Percentiles rank a stretch among this genome's conserved stretches.
These are phyloP conservation scores for Mitragyna speciosa DNA, from an alignment of 257 asterid species.

Conservation along the genomic window DNA sequence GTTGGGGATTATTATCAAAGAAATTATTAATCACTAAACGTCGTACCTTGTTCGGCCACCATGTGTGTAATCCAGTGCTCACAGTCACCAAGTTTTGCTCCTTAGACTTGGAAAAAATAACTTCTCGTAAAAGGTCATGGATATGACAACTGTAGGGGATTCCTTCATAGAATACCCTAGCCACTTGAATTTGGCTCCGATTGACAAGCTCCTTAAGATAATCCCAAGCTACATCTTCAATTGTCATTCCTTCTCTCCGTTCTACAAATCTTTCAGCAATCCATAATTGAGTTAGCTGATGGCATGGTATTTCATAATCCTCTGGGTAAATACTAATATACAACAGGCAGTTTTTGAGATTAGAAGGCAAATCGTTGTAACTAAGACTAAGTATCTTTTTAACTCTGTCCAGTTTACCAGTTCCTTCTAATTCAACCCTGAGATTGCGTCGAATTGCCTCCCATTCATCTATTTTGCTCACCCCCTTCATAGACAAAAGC, in stretches of 20 bases:
- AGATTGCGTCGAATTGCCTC: no score
- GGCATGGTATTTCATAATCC: slow-evolving; percentile 5
- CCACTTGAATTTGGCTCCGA: slow-evolving; percentile 33
- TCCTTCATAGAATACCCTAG: slow-evolving; percentile 1
- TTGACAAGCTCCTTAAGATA: slow-evolving; percentile 27
- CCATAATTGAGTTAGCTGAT: slow-evolving; percentile 25
- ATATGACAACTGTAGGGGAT: slow-evolving; percentile 11
- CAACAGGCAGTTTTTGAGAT: no score
- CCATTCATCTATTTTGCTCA: slow-evolving; percentile 20
- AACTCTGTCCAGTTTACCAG: no score
- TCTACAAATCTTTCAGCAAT: slow-evolving; percentile 36
- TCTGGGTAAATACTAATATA: slow-evolving; percentile 9
- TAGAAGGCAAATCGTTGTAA: no score
- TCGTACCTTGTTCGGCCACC: neutral
- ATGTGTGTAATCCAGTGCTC: neutral
- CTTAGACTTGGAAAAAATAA: neutral
- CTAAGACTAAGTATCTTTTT: no score
- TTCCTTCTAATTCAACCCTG: no score
- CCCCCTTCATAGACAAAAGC: slow-evolving; percentile 18
- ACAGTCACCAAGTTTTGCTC: slow-evolving; percentile 1
- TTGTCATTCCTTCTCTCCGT: slow-evolving; percentile 2
- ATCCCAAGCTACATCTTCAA: slow-evolving; percentile 29
- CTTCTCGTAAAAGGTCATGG: slow-evolving; percentile 26
- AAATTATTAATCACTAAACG: neutral
- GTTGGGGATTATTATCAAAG: neutral